phyloP scores from a whole-genome alignment of 495 filamentous ascomycete species.

The Penicillium manginii region DNA sequence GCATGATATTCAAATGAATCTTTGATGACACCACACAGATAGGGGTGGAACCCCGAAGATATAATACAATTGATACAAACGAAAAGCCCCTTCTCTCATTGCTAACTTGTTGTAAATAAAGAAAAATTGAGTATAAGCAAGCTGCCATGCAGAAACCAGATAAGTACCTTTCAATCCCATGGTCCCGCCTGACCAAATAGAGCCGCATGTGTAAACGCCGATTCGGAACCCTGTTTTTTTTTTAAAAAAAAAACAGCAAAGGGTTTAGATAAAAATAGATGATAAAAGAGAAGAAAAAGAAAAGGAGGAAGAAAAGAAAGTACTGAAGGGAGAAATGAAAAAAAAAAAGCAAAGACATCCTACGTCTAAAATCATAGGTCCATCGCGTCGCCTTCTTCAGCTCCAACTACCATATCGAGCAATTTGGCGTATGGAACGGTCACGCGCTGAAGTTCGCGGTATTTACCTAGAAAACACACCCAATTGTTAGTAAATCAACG shows the following conservation, averaged over 20 bases:
- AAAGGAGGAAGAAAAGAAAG: conserved; percentile 4
- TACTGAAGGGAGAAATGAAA: not conserved
- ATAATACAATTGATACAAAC: not conserved
- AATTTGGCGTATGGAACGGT: conserved; percentile 88
- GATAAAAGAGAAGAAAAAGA: not conserved
- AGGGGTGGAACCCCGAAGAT: not conserved
- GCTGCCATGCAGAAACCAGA: conserved; percentile 1
- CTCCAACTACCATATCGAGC: conserved; percentile 60
- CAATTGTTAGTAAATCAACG: conserved; percentile 32
- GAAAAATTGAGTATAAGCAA: not conserved
- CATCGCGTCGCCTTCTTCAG: conserved; percentile 56
- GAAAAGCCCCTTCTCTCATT: not conserved
- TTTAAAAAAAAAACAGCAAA: not conserved
- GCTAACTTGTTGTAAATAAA: not conserved
- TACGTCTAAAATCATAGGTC: conserved; percentile 43
- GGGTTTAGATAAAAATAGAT: too few species aligned
- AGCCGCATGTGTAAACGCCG: not conserved
- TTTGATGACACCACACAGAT: too few species aligned
- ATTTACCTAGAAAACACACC: conserved; percentile 68
- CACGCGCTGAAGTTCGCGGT: conserved; percentile 85
- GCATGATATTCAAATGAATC: too few species aligned
- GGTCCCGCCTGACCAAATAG: not conserved
- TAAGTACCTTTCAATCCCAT: not conserved
- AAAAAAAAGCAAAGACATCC: conserved; percentile 10
- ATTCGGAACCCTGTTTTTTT: not conserved